These are phyloP conservation scores for Sporothrix brunneoviolacea DNA, from an alignment of 2,329 filamentous ascomycete genomes.

Conservation along the genomic window DNA sequence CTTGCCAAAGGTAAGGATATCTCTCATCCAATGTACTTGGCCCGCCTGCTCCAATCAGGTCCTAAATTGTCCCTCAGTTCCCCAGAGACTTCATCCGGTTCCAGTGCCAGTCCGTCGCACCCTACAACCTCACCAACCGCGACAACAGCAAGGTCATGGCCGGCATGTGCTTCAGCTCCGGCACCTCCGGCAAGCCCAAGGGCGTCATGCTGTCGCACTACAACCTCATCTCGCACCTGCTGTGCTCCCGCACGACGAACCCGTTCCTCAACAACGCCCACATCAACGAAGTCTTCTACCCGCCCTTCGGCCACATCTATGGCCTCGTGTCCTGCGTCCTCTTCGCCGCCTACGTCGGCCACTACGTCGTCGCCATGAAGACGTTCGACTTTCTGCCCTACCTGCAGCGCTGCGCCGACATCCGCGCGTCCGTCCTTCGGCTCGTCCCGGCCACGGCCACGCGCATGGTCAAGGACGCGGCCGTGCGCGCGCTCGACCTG, in stretches of 20 bases:
- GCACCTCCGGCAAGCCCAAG: slow-evolving; percentile 43
- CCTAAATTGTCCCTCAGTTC: not conserved
- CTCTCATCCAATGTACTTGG: too few species aligned
- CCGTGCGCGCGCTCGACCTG: slow-evolving; percentile 59
- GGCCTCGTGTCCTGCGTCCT: slow-evolving; percentile 39
- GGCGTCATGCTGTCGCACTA: slow-evolving; percentile 39
- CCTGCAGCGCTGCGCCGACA: slow-evolving; percentile 60
- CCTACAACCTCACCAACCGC: not conserved
- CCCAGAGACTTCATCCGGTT: slow-evolving; percentile 10
- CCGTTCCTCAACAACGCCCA: slow-evolving; percentile 21
- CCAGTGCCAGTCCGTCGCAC: slow-evolving; percentile 4
- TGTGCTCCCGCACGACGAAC: slow-evolving; percentile 30
- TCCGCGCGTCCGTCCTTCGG: slow-evolving; percentile 58
- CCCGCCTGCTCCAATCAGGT: too few species aligned
- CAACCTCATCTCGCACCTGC: slow-evolving; percentile 33
- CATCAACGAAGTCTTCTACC: slow-evolving; percentile 29
- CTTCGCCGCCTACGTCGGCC: slow-evolving; percentile 31
- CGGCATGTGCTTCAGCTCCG: slow-evolving; percentile 39
- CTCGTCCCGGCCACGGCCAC: slow-evolving; percentile 72
- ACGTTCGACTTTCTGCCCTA: slow-evolving; percentile 69
- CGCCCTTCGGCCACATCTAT: slow-evolving; percentile 41
- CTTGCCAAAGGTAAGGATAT: not conserved
- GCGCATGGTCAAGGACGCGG: slow-evolving; percentile 64
- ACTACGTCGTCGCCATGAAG: slow-evolving; percentile 59
- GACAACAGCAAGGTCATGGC: slow-evolving; percentile 12